Percentiles rank a stretch among this genome's conserved stretches.
phyloP scores from a whole-genome alignment of 495 filamentous ascomycete species.

The Beverwykella pulmonaria region DNA sequence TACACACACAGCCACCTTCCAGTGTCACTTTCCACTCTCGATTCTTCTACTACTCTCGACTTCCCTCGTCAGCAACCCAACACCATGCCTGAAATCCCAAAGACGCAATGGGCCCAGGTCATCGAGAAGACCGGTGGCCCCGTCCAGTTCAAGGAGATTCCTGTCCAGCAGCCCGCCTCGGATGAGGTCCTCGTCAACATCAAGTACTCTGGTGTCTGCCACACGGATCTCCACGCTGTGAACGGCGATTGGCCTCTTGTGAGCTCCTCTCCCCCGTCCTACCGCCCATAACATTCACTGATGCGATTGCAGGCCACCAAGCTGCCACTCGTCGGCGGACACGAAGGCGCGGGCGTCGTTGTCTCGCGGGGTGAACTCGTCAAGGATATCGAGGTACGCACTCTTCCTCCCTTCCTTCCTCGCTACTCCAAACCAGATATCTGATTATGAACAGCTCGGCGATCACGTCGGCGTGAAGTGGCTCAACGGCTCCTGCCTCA shows the following conservation, averaged over 20 bases:
- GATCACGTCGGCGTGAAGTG: conserved; percentile 88
- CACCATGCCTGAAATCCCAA: conserved; percentile 58
- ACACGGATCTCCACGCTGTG: conserved; percentile 79
- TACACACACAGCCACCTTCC: neutral
- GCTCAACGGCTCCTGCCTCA: conserved; percentile 81
- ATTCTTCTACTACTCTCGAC: neutral
- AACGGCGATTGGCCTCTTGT: conserved; percentile 84
- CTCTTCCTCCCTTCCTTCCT: neutral
- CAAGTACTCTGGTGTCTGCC: conserved; percentile 91
- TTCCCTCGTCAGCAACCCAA: neutral
- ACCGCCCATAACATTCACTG: conserved; percentile 1
- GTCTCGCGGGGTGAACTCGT: conserved; percentile 77
- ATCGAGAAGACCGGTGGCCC: conserved; percentile 75
- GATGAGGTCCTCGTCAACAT: conserved; percentile 91
- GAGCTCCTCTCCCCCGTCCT: neutral
- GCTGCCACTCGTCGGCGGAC: conserved; percentile 86
- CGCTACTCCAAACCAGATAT: too few species aligned
- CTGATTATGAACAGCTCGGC: too few species aligned
- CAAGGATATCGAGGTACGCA: conserved; percentile 63
- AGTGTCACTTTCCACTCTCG: too few species aligned
- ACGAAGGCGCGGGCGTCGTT: conserved; percentile 84
- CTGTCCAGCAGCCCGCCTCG: conserved; percentile 73
- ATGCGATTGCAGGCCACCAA: conserved; percentile 55
- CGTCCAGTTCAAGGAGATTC: conserved; percentile 78
- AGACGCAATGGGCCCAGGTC: conserved; percentile 84